Percentiles rank a stretch among this genome's conserved stretches.
Conservation (phyloP, 495 filamentous ascomycete genomes). For the Venustampulla echinocandica region DNA sequence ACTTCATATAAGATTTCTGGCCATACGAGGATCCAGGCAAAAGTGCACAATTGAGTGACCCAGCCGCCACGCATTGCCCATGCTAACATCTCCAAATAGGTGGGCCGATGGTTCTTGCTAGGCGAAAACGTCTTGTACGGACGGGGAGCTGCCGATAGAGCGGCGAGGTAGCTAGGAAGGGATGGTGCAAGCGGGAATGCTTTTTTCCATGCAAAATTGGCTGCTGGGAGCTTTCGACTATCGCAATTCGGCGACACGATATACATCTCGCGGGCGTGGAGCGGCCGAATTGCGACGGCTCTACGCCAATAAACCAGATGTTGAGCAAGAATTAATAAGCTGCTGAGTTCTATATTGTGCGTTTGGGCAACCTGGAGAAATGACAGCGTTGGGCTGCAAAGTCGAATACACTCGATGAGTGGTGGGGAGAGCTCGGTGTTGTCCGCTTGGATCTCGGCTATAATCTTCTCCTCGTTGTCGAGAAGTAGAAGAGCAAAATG, state of each 20-base stretch:
- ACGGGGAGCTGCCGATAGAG: slow-evolving; percentile 65
- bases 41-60: slow-evolving; percentile 85
- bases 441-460: slow-evolving; percentile 74
- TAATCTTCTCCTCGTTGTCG: slow-evolving; percentile 71
- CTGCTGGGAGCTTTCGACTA: slow-evolving; percentile 59
- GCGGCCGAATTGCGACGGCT: slow-evolving; percentile 82
- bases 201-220: slow-evolving; percentile 60
- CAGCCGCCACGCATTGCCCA: slow-evolving; percentile 89
- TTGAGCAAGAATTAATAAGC: slow-evolving; percentile 75
- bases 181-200: slow-evolving; percentile 73
- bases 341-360: slow-evolving; percentile 61
- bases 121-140: slow-evolving; percentile 77
- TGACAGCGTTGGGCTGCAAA: slow-evolving; percentile 75
- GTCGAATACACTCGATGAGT: slow-evolving; percentile 74
- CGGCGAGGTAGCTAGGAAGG: slow-evolving; percentile 74
- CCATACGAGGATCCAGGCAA: slow-evolving; percentile 67
- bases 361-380: slow-evolving; percentile 58
- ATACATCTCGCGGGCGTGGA: slow-evolving; percentile 87
- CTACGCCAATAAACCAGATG: slow-evolving; percentile 94
- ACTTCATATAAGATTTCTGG: slow-evolving; percentile 54
- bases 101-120: slow-evolving; percentile 75
- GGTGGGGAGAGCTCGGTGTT: slow-evolving; percentile 60
- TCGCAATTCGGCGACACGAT: slow-evolving; percentile 89
- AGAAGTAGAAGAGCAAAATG: slow-evolving; percentile 83
- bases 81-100: slow-evolving; percentile 81